Evolutionary conservation across 2,329 filamentous ascomycete species (phyloP).

Genomic region (Colletotrichum nymphaeae): DNA sequence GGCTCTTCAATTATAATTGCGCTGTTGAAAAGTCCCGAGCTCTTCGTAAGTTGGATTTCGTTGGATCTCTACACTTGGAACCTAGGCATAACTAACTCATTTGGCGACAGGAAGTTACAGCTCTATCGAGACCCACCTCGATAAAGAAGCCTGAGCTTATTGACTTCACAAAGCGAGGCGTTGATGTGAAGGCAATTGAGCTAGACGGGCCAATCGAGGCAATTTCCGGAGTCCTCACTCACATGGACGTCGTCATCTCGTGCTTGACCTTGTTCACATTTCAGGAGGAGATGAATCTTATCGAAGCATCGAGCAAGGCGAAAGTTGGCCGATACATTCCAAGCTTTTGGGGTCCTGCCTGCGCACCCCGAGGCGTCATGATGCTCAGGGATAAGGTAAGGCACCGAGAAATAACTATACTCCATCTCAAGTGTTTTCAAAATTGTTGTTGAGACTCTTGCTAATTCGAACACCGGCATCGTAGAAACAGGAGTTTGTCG

Average conservation of each 20-base stretch:
- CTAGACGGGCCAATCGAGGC: too few species aligned
- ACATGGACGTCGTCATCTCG: slow-evolving; percentile 58
- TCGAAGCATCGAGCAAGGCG: slow-evolving; percentile 58
- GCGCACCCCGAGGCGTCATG: slow-evolving; percentile 49
- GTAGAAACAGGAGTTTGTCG: slow-evolving; percentile 60
- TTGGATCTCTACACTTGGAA: too few species aligned
- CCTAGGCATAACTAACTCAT: slow-evolving; percentile 58
- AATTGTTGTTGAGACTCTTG: too few species aligned
- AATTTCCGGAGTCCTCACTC: slow-evolving; percentile 42
- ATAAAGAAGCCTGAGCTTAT: too few species aligned
- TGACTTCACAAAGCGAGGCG: too few species aligned
- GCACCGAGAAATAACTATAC: rapidly evolving
- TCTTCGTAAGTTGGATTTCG: slow-evolving; percentile 40
- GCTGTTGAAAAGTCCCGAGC: slow-evolving; percentile 44
- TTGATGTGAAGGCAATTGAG: too few species aligned
- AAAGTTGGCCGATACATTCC: slow-evolving; percentile 65
- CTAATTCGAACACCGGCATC: too few species aligned
- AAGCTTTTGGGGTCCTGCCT: slow-evolving; percentile 58
- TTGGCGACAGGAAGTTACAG: slow-evolving; percentile 28
- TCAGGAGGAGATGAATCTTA: slow-evolving; percentile 56
- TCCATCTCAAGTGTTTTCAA: too few species aligned
- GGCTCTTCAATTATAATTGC: slow-evolving; percentile 51
- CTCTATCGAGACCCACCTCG: too few species aligned
- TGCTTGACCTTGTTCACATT: slow-evolving; percentile 48
- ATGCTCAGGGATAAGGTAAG: slow-evolving; percentile 37